These are phyloP conservation scores for Raffaelea albimanens DNA, from an alignment of 2,329 filamentous ascomycete genomes.

Conservation along the genomic window DNA sequence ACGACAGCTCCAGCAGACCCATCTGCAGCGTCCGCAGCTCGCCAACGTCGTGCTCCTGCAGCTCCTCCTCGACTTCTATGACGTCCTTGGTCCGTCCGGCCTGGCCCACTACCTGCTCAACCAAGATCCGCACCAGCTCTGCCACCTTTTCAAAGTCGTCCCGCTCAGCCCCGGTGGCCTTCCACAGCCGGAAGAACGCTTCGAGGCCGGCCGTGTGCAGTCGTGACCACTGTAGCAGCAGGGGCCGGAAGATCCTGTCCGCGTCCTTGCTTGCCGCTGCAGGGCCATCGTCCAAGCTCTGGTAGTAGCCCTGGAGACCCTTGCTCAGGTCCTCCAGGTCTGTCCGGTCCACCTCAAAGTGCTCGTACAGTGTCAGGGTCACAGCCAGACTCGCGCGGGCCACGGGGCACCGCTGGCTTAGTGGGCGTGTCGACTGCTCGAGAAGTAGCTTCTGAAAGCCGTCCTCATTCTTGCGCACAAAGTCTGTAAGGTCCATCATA, in stretches of 20 bases:
- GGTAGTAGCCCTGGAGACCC: conserved; percentile 51
- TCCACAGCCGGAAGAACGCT: conserved; percentile 88
- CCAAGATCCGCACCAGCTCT: conserved; percentile 78
- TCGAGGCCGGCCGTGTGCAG: conserved; percentile 79
- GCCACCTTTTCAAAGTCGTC: conserved; percentile 90
- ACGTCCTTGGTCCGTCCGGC: conserved; percentile 76
- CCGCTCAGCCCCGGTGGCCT: conserved; percentile 72
- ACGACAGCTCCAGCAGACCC: conserved; percentile 81
- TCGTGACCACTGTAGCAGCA: conserved; percentile 87
- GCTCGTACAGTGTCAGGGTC: conserved; percentile 82
- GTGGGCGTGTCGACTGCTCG: conserved; percentile 70
- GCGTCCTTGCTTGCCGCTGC: conserved; percentile 50
- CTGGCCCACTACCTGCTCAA: conserved; percentile 81
- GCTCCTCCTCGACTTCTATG: conserved; percentile 78
- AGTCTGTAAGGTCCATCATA: conserved; percentile 96
- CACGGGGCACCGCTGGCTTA: conserved; percentile 71
- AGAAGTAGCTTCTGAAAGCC: conserved; percentile 84
- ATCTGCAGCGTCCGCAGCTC: conserved; percentile 81
- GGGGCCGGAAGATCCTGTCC: conserved; percentile 76
- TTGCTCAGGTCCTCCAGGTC: conserved; percentile 66
- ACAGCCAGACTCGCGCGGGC: conserved; percentile 79
- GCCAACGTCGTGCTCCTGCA: conserved; percentile 72
- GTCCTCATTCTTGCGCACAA: conserved; percentile 84
- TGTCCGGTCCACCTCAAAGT: conserved; percentile 85
- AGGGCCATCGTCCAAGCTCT: conserved; percentile 51